Conservation (phyloP, 106 monocot species). For the Phalaenopsis aphrodite region DNA sequence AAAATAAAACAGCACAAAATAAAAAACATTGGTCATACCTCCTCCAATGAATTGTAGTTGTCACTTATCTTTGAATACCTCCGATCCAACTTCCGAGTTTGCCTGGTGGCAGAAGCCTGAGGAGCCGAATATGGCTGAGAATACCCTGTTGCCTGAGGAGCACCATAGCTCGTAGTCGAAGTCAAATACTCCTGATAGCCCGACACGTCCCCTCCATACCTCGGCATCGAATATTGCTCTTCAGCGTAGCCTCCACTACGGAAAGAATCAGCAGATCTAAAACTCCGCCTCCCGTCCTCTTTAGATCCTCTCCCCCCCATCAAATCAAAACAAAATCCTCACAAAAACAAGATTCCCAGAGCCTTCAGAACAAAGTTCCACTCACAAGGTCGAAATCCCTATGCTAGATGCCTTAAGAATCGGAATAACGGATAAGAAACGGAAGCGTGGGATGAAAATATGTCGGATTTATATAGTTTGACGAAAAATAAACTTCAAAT, state of each 20-base stretch:
- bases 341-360: neutral
- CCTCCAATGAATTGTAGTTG: constrained; percentile 6
- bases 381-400: neutral
- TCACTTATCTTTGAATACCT: constrained; percentile 11
- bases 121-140: neutral
- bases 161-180: neutral
- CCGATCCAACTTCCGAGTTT: constrained; percentile 6
- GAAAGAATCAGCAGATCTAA: constrained; percentile 7
- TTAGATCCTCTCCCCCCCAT: neutral
- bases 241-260: neutral
- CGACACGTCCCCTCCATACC: neutral
- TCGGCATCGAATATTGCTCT: neutral
- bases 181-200: neutral
- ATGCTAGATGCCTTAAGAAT: neutral
- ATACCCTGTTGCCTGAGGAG: neutral
- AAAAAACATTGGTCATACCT: neutral
- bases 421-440: neutral
- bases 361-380: no score
- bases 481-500: no score
- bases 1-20: neutral
- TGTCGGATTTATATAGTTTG: neutral
- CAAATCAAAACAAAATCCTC: neutral
- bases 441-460: neutral
- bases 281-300: constrained; percentile 3
- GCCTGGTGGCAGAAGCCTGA: neutral